Conservation (phyloP, 352 stramenopile genomes). For the Globisporangium uncinulatum region DNA sequence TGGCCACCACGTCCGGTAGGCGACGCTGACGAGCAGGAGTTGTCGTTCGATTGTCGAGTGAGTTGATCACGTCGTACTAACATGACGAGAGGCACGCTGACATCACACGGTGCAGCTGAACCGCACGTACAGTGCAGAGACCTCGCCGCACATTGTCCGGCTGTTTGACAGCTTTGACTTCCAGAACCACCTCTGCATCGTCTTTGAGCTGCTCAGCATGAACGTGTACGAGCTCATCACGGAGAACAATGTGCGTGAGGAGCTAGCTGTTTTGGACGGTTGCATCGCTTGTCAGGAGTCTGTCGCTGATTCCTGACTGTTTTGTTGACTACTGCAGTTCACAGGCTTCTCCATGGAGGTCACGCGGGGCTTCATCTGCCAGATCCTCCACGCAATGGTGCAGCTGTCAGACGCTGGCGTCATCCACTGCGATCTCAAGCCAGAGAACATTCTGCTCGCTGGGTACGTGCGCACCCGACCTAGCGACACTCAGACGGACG, state of each 20-base stretch:
- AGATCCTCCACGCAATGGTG: constrained; percentile 87
- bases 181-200: constrained; percentile 91
- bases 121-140: constrained; percentile 12
- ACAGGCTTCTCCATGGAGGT: constrained; percentile 80
- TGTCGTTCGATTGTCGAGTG: background rate
- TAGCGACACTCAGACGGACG: background rate
- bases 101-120: constrained; percentile 20
- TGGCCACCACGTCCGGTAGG: constrained; percentile 32
- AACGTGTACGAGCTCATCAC: constrained; percentile 95
- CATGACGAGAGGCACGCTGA: background rate
- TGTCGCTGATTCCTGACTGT: background rate
- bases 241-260: constrained; percentile 68
- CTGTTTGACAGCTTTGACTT: constrained; percentile 91
- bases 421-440: constrained; percentile 98
- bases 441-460: constrained; percentile 93
- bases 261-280: background rate
- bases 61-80: background rate
- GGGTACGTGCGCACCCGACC: constrained; percentile 18
- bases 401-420: constrained; percentile 88
- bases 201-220: constrained; percentile 91
- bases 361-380: constrained; percentile 89
- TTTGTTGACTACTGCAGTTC: constrained; percentile 30
- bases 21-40: constrained; percentile 21
- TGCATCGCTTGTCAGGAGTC: background rate
- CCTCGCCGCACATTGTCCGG: constrained; percentile 71